Evolutionary conservation across 164 flowering plant species (phyloP), one percentile per base, ranked within the genome.

Genomic region (Vitis labrusca): DNA sequence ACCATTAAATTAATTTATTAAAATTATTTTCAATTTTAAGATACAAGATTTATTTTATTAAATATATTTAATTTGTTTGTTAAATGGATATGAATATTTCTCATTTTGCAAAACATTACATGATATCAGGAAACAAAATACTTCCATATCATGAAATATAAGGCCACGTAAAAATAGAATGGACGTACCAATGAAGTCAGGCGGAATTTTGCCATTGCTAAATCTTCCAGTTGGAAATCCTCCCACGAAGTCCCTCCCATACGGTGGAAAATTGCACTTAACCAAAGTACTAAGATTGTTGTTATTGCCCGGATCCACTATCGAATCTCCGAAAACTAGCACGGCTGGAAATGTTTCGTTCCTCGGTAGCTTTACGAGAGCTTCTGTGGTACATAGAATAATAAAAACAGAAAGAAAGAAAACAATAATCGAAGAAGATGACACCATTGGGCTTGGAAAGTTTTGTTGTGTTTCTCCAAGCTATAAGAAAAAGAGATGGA

Each of bases 231-330:
- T 84, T 5, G 85, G 77, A 5, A 2, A 37, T 7, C 85, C 79
- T 5, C 83, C 86, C n/a, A 5, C 37, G 64, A 83, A 85, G 60
- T 85, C 88, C 17, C 71, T 67, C 6, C 91, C 91, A 62, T 85
- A 87, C 0, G 88, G 91, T 2, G 77, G 81, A 68, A 78, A 85
- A n/a, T 87, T 74, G 69, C 82, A 70, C 69, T 76, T 85, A n/a
- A 56, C 58, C 0, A 72, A 0, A 1, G 89, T 78, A 0, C 4
- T 4, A 19, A 83, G 9, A 9, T 82, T 0, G 66, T 85, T 85
- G 66, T 85, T 85, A 64, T 79, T 85, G 10, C 88, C 88, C 0
- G 85, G 71, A 59, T 85, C 89, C 7, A 81, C 76, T 1, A 83
- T 76, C 3, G 89, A 85, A 60, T 86, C 83, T 54, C 86, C 84